These are phyloP conservation scores for Mucor velutinosus DNA, from an alignment of 371 early-diverging fungal species.

Conservation along the genomic window DNA sequence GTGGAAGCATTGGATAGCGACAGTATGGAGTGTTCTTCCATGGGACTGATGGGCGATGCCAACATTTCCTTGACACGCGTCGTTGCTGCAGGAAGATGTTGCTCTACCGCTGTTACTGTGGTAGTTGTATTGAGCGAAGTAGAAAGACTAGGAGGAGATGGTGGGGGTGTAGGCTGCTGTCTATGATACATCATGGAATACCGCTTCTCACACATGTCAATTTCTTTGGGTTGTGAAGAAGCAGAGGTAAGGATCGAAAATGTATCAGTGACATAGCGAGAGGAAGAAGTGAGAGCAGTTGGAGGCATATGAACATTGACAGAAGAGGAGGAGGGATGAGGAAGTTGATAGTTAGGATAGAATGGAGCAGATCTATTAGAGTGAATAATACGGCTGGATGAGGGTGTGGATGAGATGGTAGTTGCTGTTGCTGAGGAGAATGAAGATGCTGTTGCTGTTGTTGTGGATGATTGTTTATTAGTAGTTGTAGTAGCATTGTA, in stretches of 20 bases:
- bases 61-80: not conserved
- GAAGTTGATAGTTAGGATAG: not conserved
- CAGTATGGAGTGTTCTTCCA: constrained; percentile 4
- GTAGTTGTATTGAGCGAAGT: not conserved
- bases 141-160: constrained; percentile 19
- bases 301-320: constrained; percentile 17
- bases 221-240: constrained; percentile 21
- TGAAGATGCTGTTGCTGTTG: not conserved
- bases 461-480: constrained; percentile 10
- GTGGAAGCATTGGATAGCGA: not conserved
- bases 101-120: not conserved
- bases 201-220: constrained; percentile 33
- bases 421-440: not conserved
- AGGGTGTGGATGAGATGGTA: not conserved
- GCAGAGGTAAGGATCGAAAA: constrained; percentile 23
- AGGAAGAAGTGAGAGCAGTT: constrained; percentile 17
- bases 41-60: constrained; percentile 3
- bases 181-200: constrained; percentile 24
- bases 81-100: not conserved
- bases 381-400: not conserved
- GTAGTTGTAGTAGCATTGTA: constrained; percentile 28
- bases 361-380: not conserved
- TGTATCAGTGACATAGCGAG: constrained; percentile 19
- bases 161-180: constrained; percentile 17
- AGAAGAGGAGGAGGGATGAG: not conserved